Conservation (phyloP, 2,329 filamentous ascomycete genomes). For the Aureobasidium sp. region DNA sequence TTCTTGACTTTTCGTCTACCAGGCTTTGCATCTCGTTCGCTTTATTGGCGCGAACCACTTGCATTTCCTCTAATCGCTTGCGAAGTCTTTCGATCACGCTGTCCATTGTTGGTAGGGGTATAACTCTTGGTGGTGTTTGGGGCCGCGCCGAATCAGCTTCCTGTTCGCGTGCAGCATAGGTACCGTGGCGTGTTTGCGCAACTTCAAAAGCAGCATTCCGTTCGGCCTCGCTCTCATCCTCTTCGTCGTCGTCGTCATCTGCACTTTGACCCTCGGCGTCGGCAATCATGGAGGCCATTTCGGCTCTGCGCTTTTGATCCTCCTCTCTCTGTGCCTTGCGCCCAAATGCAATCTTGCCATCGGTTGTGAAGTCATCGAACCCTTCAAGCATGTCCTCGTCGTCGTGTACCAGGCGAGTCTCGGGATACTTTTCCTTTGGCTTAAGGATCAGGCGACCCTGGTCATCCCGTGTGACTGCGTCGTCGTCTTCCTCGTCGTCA, state of each 20-base stretch:
- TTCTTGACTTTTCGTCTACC: slow-evolving; percentile 60
- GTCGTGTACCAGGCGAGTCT: slow-evolving; percentile 70
- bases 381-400: slow-evolving; percentile 92
- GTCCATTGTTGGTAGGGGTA: slow-evolving; percentile 66
- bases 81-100: slow-evolving; percentile 60
- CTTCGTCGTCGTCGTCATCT: slow-evolving; percentile 55
- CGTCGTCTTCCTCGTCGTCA: slow-evolving; percentile 37
- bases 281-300: slow-evolving; percentile 78
- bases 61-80: slow-evolving; percentile 55
- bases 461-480: slow-evolving; percentile 35
- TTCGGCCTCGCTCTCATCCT: slow-evolving; percentile 60
- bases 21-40: slow-evolving; percentile 59
- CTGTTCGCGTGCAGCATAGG: slow-evolving; percentile 56
- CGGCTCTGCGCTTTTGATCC: slow-evolving; percentile 58
- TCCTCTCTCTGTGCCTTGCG: slow-evolving; percentile 66
- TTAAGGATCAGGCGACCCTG: slow-evolving; percentile 40
- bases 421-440: slow-evolving; percentile 52
- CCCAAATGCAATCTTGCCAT: slow-evolving; percentile 72
- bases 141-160: slow-evolving; percentile 35
- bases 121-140: slow-evolving; percentile 65
- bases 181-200: slow-evolving; percentile 78
- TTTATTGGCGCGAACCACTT: slow-evolving; percentile 51
- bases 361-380: slow-evolving; percentile 78
- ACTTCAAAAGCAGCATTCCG: slow-evolving; percentile 76
- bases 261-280: slow-evolving; percentile 59